phyloP scores from a whole-genome alignment of 2,329 filamentous ascomycete genomes.

The Exophiala alcalophila region DNA sequence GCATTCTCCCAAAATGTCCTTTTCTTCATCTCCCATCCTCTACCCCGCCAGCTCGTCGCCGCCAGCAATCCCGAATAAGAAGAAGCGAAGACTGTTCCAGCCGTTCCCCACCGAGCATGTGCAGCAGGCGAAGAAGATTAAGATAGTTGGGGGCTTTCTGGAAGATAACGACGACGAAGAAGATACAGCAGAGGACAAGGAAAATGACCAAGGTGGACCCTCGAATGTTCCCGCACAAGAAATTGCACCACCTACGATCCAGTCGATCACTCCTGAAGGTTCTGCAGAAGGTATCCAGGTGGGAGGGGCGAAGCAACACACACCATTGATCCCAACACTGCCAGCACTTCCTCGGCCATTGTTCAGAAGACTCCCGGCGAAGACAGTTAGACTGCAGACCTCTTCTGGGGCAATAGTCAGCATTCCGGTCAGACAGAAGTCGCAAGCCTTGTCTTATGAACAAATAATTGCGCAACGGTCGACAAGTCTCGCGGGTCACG shows the following conservation, averaged over 20 bases:
- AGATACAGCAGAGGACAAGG: conserved; percentile 2
- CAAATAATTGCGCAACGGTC: conserved; percentile 55
- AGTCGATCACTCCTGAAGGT: no score
- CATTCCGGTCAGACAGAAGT: conserved; percentile 40
- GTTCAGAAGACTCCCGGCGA: conserved; percentile 17
- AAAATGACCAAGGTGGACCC: background rate
- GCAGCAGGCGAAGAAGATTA: conserved; percentile 39
- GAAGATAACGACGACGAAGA: conserved; percentile 42
- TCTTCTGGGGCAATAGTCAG: conserved; percentile 49
- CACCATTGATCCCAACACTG: conserved; percentile 5
- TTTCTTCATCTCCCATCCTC: conserved; percentile 41
- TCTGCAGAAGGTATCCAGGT: conserved; percentile 9
- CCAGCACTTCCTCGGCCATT: conserved; percentile 19
- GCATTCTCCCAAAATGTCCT: conserved; percentile 43
- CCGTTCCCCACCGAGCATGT: conserved; percentile 30
- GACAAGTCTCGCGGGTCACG: conserved; percentile 49
- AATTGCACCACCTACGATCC: conserved; percentile 2
- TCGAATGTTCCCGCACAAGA: background rate
- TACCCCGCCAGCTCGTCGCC: conserved; percentile 40
- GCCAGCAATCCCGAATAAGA: conserved; percentile 31
- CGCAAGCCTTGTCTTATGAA: conserved; percentile 48
- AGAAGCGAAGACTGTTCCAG: conserved; percentile 42
- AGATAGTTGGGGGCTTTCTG: conserved; percentile 42
- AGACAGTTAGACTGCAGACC: conserved; percentile 42
- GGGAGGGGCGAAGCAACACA: background rate